Evolutionary conservation across 2,329 filamentous ascomycete genomes (phyloP).

Genomic region (Curvularia sp.): DNA sequence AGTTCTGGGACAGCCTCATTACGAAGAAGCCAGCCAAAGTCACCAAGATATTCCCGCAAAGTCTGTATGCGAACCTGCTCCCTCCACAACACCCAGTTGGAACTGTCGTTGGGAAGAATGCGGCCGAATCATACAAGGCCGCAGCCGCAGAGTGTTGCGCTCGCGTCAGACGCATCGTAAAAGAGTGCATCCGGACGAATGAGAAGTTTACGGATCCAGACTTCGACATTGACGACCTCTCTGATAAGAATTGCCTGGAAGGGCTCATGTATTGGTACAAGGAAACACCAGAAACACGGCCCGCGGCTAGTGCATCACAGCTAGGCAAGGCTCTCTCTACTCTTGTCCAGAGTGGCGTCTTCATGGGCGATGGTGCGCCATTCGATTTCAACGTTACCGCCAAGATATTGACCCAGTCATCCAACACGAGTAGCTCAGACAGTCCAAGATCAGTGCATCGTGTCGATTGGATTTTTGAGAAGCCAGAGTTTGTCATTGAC

Average conservation of each 20-base stretch:
- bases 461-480: conserved; percentile 75
- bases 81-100: conserved; percentile 51
- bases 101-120: conserved; percentile 65
- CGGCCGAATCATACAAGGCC: conserved; percentile 73
- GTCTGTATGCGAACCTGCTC: conserved; percentile 63
- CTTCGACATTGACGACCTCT: conserved; percentile 81
- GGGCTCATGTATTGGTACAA: conserved; percentile 53
- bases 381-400: conserved; percentile 62
- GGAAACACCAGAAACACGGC: conserved; percentile 58
- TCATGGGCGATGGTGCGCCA: conserved; percentile 26
- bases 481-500: conserved; percentile 77
- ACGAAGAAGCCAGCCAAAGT: conserved; percentile 76
- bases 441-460: conserved; percentile 40
- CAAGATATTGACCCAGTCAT: conserved; percentile 58
- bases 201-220: conserved; percentile 84
- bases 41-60: conserved; percentile 72
- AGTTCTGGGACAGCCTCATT: conserved; percentile 74
- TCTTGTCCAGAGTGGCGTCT: conserved; percentile 32
- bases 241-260: conserved; percentile 49
- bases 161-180: conserved; percentile 63
- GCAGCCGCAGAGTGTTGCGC: conserved; percentile 72
- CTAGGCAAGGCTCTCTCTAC: conserved; percentile 38
- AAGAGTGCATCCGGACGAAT: conserved; percentile 75
- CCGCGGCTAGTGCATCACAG: conserved; percentile 20
- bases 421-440: conserved; percentile 18